Evolutionary conservation across 352 stramenopile species (phyloP), one percentile per base, ranked within the genome.

Genomic region (Hyaloperonospora brassicae): DNA sequence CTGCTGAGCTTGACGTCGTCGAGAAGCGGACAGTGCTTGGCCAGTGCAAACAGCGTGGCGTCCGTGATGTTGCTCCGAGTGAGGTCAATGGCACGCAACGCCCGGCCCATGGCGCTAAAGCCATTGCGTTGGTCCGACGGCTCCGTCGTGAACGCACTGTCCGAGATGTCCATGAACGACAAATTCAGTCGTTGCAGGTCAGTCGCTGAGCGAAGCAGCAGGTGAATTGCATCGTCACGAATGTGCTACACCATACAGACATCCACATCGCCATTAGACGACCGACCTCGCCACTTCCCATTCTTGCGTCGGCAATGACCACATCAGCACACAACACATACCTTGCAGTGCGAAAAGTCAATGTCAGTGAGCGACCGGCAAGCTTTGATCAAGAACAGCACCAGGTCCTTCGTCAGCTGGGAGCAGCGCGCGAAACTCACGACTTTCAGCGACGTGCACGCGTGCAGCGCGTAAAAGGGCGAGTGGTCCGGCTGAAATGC

Each of bases 401-500:
- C 70, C 24, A 92, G 73, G 35, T 87, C 63, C 35, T 76, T 70
- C 2, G 80, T 93, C 62, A 94, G 61, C 53, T 94, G 84, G 36
- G 84, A 83, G 61, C 84, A 94, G 47, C 79, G 76, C 40, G 82
- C 80, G 55, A 94, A 79, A 63, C 77, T 89, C 47, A 92, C 72
- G 39, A 76, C 66, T 49, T 87, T 79, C 7, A 93, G 72, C 41
- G 84, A 88, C 10, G 79, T 77, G 45, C 76, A 91, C n/a, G 80
- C 77, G 36, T 68, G 71, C 39, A 93, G 54, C 7, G 72, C 74
- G 42, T 84, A 84, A 47, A 84, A 78, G 2, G 81, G 79, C 17
- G 79, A 77, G 64, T 88, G 78, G 27, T 93, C 80, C 5, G 79
- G 78, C 66, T 93, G 82, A 69, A 94, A 94, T 10, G 84, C 84